These are phyloP conservation scores for Hypoxylon crocopeplum DNA, from an alignment of 495 filamentous ascomycete species.

Conservation along the genomic window DNA sequence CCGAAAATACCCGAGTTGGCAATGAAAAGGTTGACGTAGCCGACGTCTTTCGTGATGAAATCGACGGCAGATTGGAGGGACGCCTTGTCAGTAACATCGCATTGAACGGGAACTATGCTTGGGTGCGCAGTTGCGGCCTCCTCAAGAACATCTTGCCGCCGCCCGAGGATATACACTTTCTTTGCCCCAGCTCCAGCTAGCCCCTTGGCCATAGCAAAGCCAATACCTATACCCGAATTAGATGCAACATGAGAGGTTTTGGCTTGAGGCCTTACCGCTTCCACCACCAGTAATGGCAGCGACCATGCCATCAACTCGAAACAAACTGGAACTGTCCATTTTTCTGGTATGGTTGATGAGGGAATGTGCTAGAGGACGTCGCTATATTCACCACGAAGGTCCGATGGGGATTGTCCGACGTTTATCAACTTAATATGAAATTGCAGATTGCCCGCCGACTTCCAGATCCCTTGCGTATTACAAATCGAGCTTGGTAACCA, in stretches of 20 bases:
- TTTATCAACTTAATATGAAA: no score
- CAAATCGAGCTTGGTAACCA: no score
- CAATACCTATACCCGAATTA: constrained; percentile 55
- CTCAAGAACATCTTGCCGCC: constrained; percentile 58
- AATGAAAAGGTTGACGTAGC: constrained; percentile 63
- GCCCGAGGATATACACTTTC: constrained; percentile 69
- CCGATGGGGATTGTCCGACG: no score
- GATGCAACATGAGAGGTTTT: neutral
- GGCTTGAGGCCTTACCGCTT: constrained; percentile 47
- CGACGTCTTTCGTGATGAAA: constrained; percentile 53
- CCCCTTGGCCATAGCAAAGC: constrained; percentile 63
- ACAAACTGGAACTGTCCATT: constrained; percentile 47
- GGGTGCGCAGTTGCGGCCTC: constrained; percentile 44
- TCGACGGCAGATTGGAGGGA: constrained; percentile 59
- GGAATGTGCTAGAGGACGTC: no score
- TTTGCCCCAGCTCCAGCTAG: constrained; percentile 64
- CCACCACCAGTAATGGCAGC: constrained; percentile 69
- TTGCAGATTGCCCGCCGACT: no score
- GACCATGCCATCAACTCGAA: constrained; percentile 65
- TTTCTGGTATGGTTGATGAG: no score
- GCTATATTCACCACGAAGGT: no score
- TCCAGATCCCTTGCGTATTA: no score
- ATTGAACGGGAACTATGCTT: constrained; percentile 58
- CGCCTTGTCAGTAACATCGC: constrained; percentile 64
- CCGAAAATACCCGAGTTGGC: constrained; percentile 64